Conservation (phyloP, 164 flowering plant species). For the Dillenia turbinata region DNA sequence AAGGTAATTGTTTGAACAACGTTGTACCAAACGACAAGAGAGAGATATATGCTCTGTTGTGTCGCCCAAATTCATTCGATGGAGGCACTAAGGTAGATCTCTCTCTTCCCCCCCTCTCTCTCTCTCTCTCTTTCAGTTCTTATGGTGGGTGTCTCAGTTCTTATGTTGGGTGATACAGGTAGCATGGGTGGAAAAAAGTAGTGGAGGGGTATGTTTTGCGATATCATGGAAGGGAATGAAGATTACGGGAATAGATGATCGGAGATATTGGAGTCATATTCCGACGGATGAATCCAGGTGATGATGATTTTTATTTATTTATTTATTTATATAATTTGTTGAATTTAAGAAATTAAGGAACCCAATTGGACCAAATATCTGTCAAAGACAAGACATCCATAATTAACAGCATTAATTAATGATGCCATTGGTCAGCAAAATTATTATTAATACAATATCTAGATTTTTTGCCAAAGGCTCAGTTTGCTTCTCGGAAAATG, state of each 20-base stretch:
- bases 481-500: no score
- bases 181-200: constrained; percentile 44
- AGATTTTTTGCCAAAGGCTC: no score
- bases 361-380: no score
- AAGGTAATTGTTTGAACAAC: not conserved
- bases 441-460: no score
- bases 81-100: constrained; percentile 57
- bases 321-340: no score
- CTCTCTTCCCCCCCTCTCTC: constrained; percentile 1
- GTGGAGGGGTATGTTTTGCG: constrained; percentile 31
- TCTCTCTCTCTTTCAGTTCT: not conserved
- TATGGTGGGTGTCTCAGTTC: no score
- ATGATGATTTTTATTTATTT: no score
- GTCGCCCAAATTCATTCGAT: constrained; percentile 41
- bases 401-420: no score
- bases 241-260: constrained; percentile 55
- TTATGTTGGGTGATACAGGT: constrained; percentile 20
- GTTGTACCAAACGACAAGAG: constrained; percentile 15
- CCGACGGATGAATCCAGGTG: constrained; percentile 54
- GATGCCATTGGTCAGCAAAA: no score
- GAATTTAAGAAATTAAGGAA: no score
- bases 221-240: constrained; percentile 39
- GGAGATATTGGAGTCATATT: constrained; percentile 54
- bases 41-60: constrained; percentile 30
- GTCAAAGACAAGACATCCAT: no score